Evolutionary conservation across 2,329 filamentous ascomycete genomes (phyloP).

Genomic region (Epichloe brachyelytri): DNA sequence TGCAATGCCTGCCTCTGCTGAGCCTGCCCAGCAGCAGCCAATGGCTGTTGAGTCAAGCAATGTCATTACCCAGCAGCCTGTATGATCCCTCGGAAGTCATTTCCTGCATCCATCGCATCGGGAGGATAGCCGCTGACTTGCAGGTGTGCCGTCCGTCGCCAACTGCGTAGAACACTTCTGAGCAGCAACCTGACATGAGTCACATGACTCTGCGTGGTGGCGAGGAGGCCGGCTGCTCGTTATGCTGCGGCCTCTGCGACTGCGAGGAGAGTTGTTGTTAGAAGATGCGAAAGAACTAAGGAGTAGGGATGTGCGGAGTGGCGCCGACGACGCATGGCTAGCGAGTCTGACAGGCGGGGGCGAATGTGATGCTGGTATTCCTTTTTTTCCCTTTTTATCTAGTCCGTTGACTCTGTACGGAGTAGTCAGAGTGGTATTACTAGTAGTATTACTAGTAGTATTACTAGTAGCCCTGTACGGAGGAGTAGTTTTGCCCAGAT

Average conservation of each 20-base stretch:
- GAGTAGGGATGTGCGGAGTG: too few relatives aligned
- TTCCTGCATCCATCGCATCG: background rate
- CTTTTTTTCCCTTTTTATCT: background rate
- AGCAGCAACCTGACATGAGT: constrained; percentile 1
- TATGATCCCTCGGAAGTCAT: background rate
- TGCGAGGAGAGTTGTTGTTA: constrained; percentile 1
- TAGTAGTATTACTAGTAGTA: too few relatives aligned
- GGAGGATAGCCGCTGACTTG: background rate
- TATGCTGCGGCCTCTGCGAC: constrained; percentile 1
- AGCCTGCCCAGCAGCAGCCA: background rate
- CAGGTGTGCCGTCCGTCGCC: too few relatives aligned
- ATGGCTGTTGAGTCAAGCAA: background rate
- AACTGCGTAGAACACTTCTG: background rate
- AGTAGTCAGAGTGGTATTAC: too few relatives aligned
- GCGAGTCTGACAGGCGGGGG: too few relatives aligned
- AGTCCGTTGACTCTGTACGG: background rate
- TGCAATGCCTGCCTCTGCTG: background rate
- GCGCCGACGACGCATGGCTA: too few relatives aligned
- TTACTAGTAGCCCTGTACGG: too few relatives aligned
- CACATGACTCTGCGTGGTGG: constrained; percentile 1
- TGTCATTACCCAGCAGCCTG: background rate
- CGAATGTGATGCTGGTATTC: background rate
- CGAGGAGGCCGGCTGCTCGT: constrained; percentile 1
- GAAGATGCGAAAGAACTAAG: too few relatives aligned
- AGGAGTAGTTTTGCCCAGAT: too few relatives aligned